Evolutionary conservation across 2,329 filamentous ascomycete genomes (phyloP), one percentile per base, ranked within the genome.

Genomic region (Ophiostoma ulmi): DNA sequence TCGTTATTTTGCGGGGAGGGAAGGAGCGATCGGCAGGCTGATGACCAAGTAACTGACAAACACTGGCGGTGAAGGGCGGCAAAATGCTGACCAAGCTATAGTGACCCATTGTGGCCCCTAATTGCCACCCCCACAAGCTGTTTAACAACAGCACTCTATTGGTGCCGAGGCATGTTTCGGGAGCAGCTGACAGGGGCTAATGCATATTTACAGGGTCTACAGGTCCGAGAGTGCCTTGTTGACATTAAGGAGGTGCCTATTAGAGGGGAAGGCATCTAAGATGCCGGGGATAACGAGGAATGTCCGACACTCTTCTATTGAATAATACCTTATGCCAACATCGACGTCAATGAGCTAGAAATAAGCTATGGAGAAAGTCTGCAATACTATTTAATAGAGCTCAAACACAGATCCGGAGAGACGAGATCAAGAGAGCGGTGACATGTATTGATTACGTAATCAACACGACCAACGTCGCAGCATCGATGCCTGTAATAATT

Each of bases 151-250:
- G 52, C 39, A 5, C 31, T 17, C 38, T 31, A 39, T 17, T 26
- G 64, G 52, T 70, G 41, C 71, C 71, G 71, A 72, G 71, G 71
- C 71, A 69, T 39, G 35, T 69, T 38, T 70, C 71, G 71, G 70
- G 71, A 72, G 71, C 71, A 72, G 55, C 39, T 70, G 71, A 70
- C 55, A 58, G 65, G n/a, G 65, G 39, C n/a, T 22, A n/a, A 44
- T 17, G n/a, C 38, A 44, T 5, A 39, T 41, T 41, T 66, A 39
- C 35, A 66, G 64, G 36, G 31, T 14, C n/a, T 41, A 22, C n/a
- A 20, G 13, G 36, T 1, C 64, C 22, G 64, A 48, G 17, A 6
- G 17, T n/a, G 44, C 44, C 44, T 48, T 17, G 31, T 31, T 31
- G 2, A 31, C 31, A 31, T 3, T 31, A 20, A 48, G 7, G 44